Conservation (phyloP, 176 grass and related monocot species). For the Cocos nucifera region DNA sequence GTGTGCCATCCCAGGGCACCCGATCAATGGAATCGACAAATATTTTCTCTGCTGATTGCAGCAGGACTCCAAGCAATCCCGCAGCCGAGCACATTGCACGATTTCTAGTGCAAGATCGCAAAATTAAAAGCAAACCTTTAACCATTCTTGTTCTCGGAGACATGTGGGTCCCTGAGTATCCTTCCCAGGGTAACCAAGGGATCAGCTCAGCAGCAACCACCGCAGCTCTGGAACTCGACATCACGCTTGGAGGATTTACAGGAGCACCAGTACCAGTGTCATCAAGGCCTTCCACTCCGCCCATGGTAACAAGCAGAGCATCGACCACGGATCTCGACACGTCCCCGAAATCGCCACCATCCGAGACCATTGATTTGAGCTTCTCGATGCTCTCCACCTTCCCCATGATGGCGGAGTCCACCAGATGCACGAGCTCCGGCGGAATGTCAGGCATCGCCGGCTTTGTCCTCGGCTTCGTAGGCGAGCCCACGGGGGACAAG, state of each 20-base stretch:
- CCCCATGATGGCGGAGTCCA: conserved; percentile 84
- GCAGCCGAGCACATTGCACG: conserved; percentile 81
- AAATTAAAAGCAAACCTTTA: conserved; percentile 44
- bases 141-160: conserved; percentile 71
- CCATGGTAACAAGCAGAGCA: conserved; percentile 74
- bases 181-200: conserved; percentile 56
- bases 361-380: conserved; percentile 39
- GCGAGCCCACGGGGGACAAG: conserved; percentile 2
- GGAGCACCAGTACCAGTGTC: conserved; percentile 25
- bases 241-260: conserved; percentile 55
- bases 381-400: conserved; percentile 29
- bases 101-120: conserved; percentile 73
- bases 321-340: conserved; percentile 62
- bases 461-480: conserved; percentile 13
- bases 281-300: conserved; percentile 60
- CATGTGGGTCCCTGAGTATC: conserved; percentile 41
- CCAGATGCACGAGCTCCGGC: conserved; percentile 51
- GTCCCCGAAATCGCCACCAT: conserved; percentile 28
- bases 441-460: conserved; percentile 43
- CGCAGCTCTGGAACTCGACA: conserved; percentile 54
- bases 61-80: conserved; percentile 54
- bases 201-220: conserved; percentile 47
- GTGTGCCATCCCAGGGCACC: conserved; percentile 49
- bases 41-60: conserved; percentile 61
- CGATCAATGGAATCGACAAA: conserved; percentile 30